Percentiles rank a stretch among this genome's conserved stretches.
phyloP scores from a whole-genome alignment of 2,329 filamentous ascomycete species.

The Ceratocystiopsis sp. region DNA sequence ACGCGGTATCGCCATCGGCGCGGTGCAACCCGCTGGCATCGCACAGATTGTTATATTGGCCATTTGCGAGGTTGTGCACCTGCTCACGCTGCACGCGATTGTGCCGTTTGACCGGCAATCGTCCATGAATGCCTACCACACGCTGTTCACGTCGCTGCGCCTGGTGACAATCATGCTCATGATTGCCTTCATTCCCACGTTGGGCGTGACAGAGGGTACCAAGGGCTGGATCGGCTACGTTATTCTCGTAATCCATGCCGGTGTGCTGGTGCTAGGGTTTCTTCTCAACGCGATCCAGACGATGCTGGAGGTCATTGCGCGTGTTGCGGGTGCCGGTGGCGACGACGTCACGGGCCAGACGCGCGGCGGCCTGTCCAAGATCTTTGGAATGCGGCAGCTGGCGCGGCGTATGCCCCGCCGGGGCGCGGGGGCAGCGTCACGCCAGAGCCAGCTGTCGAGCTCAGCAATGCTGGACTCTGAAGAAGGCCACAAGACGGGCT shows the following conservation, averaged over 20 bases:
- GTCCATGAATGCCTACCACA: slow-evolving; percentile 95
- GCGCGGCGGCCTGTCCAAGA: slow-evolving; percentile 72
- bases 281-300: slow-evolving; percentile 86
- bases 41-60: slow-evolving; percentile 84
- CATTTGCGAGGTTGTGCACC: slow-evolving; percentile 82
- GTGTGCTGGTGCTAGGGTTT: slow-evolving; percentile 79
- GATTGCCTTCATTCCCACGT: slow-evolving; percentile 68
- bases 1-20: slow-evolving; percentile 79
- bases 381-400: slow-evolving; percentile 81
- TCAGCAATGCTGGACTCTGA: slow-evolving; percentile 62
- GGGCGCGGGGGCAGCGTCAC: slow-evolving; percentile 36
- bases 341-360: slow-evolving; percentile 53
- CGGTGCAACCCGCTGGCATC: slow-evolving; percentile 80
- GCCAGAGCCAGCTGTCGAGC: slow-evolving; percentile 69
- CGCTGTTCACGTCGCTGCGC: slow-evolving; percentile 62
- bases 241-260: slow-evolving; percentile 70
- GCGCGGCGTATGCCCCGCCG: slow-evolving; percentile 53
- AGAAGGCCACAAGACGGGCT: slow-evolving; percentile 45
- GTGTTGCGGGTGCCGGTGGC: slow-evolving; percentile 66
- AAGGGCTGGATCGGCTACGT: slow-evolving; percentile 94
- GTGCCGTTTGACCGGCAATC: slow-evolving; percentile 79
- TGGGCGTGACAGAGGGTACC: slow-evolving; percentile 59
- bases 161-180: slow-evolving; percentile 61
- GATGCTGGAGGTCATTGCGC: slow-evolving; percentile 70
- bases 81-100: slow-evolving; percentile 77